These are phyloP conservation scores for Yarrowia sp. DNA, from an alignment of 805 yeast genomes.

Conservation along the genomic window DNA sequence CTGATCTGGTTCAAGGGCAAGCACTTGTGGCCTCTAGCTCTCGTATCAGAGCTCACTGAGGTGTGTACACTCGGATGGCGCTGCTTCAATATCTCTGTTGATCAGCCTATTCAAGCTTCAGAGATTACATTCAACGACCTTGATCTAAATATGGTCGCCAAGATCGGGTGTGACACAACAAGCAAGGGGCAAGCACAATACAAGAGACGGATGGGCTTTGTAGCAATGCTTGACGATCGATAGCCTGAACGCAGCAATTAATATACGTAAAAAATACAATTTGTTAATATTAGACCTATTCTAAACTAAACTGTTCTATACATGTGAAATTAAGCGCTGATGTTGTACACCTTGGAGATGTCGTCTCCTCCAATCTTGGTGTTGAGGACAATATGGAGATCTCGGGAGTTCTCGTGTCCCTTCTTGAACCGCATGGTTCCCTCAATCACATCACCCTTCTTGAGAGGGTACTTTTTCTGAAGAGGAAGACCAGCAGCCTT, in stretches of 20 bases:
- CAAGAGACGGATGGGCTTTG: conserved; percentile 3
- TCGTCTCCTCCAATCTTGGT: conserved; percentile 41
- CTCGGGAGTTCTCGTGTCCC: conserved; percentile 75
- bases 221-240: background rate
- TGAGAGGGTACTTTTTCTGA: conserved; percentile 59
- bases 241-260: background rate
- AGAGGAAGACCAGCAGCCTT: conserved; percentile 94
- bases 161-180: conserved; percentile 1
- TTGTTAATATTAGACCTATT: background rate
- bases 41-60: background rate
- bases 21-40: background rate
- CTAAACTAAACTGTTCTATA: background rate
- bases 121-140: background rate
- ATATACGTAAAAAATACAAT: background rate
- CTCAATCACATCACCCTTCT: conserved; percentile 68
- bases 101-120: background rate
- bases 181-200: background rate
- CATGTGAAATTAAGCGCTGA: background rate
- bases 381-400: conserved; percentile 72
- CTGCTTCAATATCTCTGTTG: background rate
- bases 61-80: conserved; percentile 20
- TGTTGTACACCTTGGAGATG: conserved; percentile 12
- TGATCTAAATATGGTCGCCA: background rate
- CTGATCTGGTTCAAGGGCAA: conserved; percentile 12
- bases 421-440: conserved; percentile 77